Evolutionary conservation across 352 stramenopile genomes (phyloP), one percentile per base, ranked within the genome.

Genomic region (Pythium rishiriense): DNA sequence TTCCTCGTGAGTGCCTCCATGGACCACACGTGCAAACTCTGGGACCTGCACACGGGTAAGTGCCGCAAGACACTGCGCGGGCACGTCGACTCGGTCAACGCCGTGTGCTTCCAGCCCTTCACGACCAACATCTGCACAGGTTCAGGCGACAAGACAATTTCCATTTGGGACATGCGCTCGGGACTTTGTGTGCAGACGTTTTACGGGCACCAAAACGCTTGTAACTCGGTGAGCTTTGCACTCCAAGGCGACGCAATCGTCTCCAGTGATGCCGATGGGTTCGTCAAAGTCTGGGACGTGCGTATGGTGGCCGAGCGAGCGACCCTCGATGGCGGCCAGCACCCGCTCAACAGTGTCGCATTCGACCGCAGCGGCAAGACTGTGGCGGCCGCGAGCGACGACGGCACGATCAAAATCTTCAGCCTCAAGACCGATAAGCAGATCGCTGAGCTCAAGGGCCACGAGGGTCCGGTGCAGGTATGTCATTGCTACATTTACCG

Each of bases 281-380:
- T 97, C 59, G 87, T 98, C 62, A 98, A 98, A 68, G 74, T 98
- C 31, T 98, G 95, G 95, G 95, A 98, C 67, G 90, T 98, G 47
- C 89, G 93, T 47, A 98, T 98, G 90, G 93, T 98, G 29, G 85
- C 91, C 25, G 93, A 98, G 76, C 76, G 93, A 8, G 77, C 70
- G 29, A 91, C 89, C 24, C 78, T 98, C 26, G 83, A 97, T 58
- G 83, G 83, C 53, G 88, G 89, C 0, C 80, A 97, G 59, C 86
- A 97, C 46, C 87, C 94, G 25, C 76, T 97, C 14, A 98, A 98
- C 70, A 93, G 79, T 51, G 79, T 98, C 12, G 76, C 84, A 47
- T 93, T 98, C 46, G 94, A 98, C 69, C 78, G 91, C 45, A 96
- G 88, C 50, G 94, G 90, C 19, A 88, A 83, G 43, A 77, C 91